These are phyloP conservation scores for Suillus weaverae DNA, from an alignment of 768 basidiomycete species.

Conservation along the genomic window DNA sequence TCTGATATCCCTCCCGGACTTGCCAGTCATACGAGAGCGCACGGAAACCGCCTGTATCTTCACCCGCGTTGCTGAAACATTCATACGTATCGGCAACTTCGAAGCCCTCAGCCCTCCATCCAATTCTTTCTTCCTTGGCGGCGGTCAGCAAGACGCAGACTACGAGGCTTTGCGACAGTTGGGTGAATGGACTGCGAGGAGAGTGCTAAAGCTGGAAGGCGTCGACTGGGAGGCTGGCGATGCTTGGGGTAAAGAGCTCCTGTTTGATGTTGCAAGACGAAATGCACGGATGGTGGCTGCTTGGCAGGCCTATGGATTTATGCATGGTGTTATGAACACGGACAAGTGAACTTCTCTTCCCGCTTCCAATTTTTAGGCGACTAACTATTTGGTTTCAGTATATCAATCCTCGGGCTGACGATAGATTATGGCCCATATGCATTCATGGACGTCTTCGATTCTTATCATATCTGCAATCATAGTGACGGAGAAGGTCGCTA, in stretches of 20 bases:
- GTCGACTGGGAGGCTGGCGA: slow-evolving; percentile 45
- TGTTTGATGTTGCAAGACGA: slow-evolving; percentile 76
- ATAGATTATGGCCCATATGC: slow-evolving; percentile 89
- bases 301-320: slow-evolving; percentile 94
- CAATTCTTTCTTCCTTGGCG: slow-evolving; percentile 65
- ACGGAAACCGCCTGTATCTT: slow-evolving; percentile 71
- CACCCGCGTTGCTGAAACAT: slow-evolving; percentile 84
- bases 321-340: slow-evolving; percentile 97
- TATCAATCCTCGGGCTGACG: slow-evolving; percentile 72
- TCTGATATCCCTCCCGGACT: slow-evolving; percentile 68
- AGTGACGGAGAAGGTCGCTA: slow-evolving; percentile 78
- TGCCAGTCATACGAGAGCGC: slow-evolving; percentile 77
- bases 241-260: slow-evolving; percentile 70
- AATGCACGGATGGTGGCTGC: slow-evolving; percentile 93
- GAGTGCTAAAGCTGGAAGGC: slow-evolving; percentile 52
- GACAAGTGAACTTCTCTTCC: slow-evolving; percentile 66
- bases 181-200: slow-evolving; percentile 68
- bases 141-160: slow-evolving; percentile 73
- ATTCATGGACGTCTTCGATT: slow-evolving; percentile 92
- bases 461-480: slow-evolving; percentile 89
- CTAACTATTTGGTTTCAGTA: slow-evolving; percentile 38
- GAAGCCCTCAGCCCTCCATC: slow-evolving; percentile 79
- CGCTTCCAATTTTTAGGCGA: slow-evolving; percentile 9
- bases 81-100: slow-evolving; percentile 89
- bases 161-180: slow-evolving; percentile 73